Evolutionary conservation across 176 grass and related monocot species (phyloP).

Genomic region (Canna indica): DNA sequence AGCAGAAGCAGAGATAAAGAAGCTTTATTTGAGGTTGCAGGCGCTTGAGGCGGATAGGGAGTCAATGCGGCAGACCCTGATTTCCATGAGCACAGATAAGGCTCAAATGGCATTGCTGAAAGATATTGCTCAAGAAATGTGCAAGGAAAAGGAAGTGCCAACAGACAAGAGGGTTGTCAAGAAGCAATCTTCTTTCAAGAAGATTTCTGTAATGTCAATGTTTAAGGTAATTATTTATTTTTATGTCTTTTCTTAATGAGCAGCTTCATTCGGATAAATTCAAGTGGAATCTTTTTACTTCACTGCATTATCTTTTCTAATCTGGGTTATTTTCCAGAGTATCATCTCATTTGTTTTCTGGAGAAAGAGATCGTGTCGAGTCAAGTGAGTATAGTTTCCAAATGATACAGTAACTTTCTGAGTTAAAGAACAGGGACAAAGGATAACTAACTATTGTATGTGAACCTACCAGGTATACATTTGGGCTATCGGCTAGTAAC

Average conservation of each 20-base stretch:
- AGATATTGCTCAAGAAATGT: conserved; percentile 67
- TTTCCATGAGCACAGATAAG: conserved; percentile 65
- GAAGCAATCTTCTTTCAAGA: conserved; percentile 26
- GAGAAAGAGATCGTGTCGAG: not conserved
- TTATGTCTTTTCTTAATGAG: not conserved
- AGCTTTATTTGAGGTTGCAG: conserved; percentile 50
- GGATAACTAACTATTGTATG: not conserved
- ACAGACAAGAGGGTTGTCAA: conserved; percentile 39
- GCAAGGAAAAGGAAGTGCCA: conserved; percentile 33
- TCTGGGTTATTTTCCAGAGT: not conserved
- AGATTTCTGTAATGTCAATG: conserved; percentile 31
- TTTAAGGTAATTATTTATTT: conserved; percentile 43
- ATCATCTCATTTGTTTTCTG: not conserved
- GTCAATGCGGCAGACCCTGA: conserved; percentile 56
- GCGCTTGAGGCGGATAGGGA: conserved; percentile 65
- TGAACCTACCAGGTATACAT: not conserved
- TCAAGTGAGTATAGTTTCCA: not conserved
- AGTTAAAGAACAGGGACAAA: not conserved
- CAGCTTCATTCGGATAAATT: not conserved
- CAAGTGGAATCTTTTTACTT: not conserved
- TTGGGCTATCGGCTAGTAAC: not conserved
- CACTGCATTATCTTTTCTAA: not conserved
- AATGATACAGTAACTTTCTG: not conserved
- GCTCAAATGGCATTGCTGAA: conserved; percentile 51
- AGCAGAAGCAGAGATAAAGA: conserved; percentile 48